phyloP scores from a whole-genome alignment of 345 rosid species.

The Corchorus olitorius region DNA sequence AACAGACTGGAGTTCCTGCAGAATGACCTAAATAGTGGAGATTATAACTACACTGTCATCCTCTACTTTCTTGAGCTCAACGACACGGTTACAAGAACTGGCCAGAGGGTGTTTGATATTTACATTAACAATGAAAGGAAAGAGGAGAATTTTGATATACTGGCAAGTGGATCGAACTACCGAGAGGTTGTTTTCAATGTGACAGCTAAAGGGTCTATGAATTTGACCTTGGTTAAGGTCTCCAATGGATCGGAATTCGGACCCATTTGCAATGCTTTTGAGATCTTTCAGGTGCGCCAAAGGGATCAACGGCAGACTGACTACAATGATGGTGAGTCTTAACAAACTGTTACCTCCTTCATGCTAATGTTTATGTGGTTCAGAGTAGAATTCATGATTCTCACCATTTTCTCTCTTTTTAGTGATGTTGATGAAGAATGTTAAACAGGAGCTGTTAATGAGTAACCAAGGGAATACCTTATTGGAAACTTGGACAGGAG shows the following conservation, averaged over 20 bases:
- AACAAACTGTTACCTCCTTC: not conserved
- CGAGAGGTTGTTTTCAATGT: slow-evolving; percentile 33
- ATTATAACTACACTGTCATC: slow-evolving; percentile 45
- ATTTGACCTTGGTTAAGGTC: slow-evolving; percentile 55
- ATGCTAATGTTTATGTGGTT: not conserved
- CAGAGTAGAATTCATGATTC: not conserved
- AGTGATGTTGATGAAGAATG: slow-evolving; percentile 44
- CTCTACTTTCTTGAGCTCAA: slow-evolving; percentile 69
- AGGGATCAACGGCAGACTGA: slow-evolving; percentile 39
- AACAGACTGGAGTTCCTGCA: slow-evolving; percentile 42
- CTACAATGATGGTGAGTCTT: slow-evolving; percentile 45
- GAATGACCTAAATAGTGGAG: slow-evolving; percentile 30
- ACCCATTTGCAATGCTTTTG: slow-evolving; percentile 66
- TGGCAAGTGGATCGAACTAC: slow-evolving; percentile 41
- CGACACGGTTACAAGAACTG: slow-evolving; percentile 26
- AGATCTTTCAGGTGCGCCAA: slow-evolving; percentile 49
- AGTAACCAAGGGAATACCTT: slow-evolving; percentile 30
- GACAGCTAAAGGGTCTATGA: slow-evolving; percentile 48
- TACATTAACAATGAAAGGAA: slow-evolving; percentile 40
- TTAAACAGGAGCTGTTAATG: slow-evolving; percentile 35
- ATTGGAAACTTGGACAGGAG: slow-evolving; percentile 62
- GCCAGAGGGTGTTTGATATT: slow-evolving; percentile 57
- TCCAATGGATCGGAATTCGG: slow-evolving; percentile 42
- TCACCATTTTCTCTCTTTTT: not conserved
- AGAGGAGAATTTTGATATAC: slow-evolving; percentile 39